Conservation (phyloP, 2,329 filamentous ascomycete species). For the Aspergillus sp. region DNA sequence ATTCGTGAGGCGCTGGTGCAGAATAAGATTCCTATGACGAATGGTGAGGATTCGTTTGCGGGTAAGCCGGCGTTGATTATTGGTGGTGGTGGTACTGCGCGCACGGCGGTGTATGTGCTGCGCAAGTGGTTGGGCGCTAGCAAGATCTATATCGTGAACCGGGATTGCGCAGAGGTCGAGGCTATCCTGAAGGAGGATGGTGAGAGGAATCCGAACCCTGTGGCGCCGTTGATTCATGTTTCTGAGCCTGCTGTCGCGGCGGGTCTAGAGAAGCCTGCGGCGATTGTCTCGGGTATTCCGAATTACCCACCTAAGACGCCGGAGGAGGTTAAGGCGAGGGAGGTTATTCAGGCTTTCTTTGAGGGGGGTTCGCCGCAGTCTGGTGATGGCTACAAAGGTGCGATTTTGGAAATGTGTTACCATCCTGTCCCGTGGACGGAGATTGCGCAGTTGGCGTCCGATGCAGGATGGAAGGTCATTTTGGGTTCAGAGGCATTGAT, state of each 20-base stretch:
- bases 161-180: conserved; percentile 60
- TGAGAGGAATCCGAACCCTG: conserved; percentile 46
- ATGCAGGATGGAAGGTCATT: conserved; percentile 64
- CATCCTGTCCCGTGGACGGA: conserved; percentile 65
- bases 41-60: conserved; percentile 20
- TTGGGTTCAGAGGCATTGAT: conserved; percentile 70
- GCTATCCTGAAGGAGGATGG: conserved; percentile 57
- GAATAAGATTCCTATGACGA: conserved; percentile 32
- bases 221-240: conserved; percentile 52
- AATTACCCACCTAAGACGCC: conserved; percentile 63
- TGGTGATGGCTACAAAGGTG: conserved; percentile 49
- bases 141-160: conserved; percentile 70
- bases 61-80: conserved; percentile 63
- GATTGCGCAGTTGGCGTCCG: conserved; percentile 55
- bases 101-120: conserved; percentile 69
- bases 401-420: conserved; percentile 77
- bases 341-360: conserved; percentile 41
- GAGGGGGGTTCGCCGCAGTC: conserved; percentile 8
- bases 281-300: conserved; percentile 68
- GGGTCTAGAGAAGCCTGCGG: conserved; percentile 53
- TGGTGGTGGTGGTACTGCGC: conserved; percentile 71
- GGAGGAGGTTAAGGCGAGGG: conserved; percentile 55
- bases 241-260: conserved; percentile 55
- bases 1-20: conserved; percentile 65
- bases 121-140: conserved; percentile 61